These are phyloP conservation scores for Vanilla planifolia DNA, from an alignment of 106 monocot genomes.

Conservation along the genomic window DNA sequence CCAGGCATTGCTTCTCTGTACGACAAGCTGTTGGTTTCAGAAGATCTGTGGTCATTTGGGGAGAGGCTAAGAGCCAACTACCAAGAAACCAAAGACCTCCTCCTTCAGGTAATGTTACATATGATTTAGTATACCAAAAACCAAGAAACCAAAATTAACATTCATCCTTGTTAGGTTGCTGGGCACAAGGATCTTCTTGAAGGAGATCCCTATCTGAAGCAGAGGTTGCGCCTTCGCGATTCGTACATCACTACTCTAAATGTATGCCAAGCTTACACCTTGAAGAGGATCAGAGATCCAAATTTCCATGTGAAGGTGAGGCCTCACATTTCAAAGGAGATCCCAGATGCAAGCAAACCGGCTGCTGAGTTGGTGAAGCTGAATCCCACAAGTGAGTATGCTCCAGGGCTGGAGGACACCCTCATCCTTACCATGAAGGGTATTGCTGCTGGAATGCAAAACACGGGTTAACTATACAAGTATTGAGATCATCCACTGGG, in stretches of 20 bases:
- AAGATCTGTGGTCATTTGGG: slow-evolving; percentile 78
- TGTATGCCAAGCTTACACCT: slow-evolving; percentile 58
- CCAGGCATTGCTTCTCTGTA: slow-evolving; percentile 88
- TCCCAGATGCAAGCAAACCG: slow-evolving; percentile 14
- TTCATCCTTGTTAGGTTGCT: slow-evolving; percentile 57
- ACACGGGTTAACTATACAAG: slow-evolving; percentile 27
- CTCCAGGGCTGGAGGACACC: slow-evolving; percentile 69
- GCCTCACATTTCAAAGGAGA: slow-evolving; percentile 31
- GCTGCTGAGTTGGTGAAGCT: slow-evolving; percentile 58
- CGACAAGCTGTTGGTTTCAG: slow-evolving; percentile 86
- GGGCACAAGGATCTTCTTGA: slow-evolving; percentile 75
- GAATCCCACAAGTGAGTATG: slow-evolving; percentile 58
- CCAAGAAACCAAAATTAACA: too few relatives aligned
- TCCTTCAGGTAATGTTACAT: slow-evolving; percentile 79
- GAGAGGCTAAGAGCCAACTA: slow-evolving; percentile 62
- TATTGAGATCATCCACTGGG: too few relatives aligned
- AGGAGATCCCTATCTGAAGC: slow-evolving; percentile 71
- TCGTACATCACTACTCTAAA: slow-evolving; percentile 73
- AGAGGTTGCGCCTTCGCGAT: slow-evolving; percentile 59
- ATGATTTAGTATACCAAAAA: too few relatives aligned
- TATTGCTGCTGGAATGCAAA: slow-evolving; percentile 69
- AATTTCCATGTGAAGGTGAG: slow-evolving; percentile 20
- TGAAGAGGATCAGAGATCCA: slow-evolving; percentile 58
- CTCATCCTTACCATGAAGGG: slow-evolving; percentile 77
- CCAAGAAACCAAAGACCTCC: slow-evolving; percentile 78